phyloP scores from a whole-genome alignment of 2,329 filamentous ascomycete species.

The Trichoderma gracile region DNA sequence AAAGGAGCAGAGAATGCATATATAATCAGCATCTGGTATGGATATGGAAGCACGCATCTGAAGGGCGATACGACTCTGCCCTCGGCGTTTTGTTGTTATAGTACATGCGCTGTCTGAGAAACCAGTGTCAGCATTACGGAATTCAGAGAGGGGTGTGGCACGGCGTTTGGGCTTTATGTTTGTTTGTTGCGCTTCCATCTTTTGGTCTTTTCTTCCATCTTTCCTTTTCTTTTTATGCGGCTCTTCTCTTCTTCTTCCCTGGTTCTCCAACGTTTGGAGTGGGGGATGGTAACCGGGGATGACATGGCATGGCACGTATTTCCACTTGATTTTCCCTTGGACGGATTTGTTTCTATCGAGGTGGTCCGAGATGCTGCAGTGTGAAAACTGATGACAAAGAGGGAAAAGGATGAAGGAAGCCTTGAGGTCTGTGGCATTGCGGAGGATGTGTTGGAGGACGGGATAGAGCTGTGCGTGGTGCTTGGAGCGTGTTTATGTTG shows the following conservation, averaged over 20 bases:
- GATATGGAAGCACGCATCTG: constrained; percentile 25
- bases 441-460: neutral
- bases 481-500: constrained; percentile 4
- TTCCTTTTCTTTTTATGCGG: neutral
- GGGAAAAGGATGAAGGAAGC: neutral
- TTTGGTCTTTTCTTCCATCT: neutral
- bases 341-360: neutral
- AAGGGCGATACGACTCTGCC: constrained; percentile 27
- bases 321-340: neutral
- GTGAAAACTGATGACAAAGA: neutral
- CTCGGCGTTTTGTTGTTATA: constrained; percentile 27
- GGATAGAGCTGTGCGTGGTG: neutral
- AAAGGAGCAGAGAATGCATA: constrained; percentile 27
- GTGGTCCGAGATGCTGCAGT: too few relatives aligned
- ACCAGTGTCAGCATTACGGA: constrained; percentile 24
- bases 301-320: constrained; percentile 2
- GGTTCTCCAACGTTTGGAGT: neutral
- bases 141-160: constrained; percentile 1
- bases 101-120: constrained; percentile 19
- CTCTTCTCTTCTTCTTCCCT: neutral
- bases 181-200: neutral
- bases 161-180: constrained; percentile 12
- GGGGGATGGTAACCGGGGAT: neutral
- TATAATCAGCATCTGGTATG: constrained; percentile 27
- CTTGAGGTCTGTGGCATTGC: too few relatives aligned